Base-by-base conservation (phyloP, 1,139 yeast species). In the Nakaseomyces delphensis region DNA sequence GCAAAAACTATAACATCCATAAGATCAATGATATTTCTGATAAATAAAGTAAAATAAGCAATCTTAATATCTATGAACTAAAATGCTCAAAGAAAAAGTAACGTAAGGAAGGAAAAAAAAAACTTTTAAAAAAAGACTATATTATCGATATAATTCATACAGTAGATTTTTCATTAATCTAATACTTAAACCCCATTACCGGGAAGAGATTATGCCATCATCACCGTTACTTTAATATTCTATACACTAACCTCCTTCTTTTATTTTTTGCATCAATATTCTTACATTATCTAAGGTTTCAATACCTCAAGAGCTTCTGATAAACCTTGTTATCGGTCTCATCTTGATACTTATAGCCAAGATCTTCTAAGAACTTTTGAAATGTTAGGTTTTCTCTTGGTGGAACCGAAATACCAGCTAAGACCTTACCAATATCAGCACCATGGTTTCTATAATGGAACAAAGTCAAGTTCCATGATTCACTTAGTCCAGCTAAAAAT, bases 371-470 rank as follows among this genome's bases (percentile, higher is more conserved):
- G 64, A 86, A 85, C 19, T 68, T 66, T 51, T 80, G 77, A 60
- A 89, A 82, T 35, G 72, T 75, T 25, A 67, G 77, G 38, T 69
- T 67, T 33, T 91, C 86, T 28, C 72, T 73, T 36, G 76, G 75
- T 3, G 97, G 96, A 23, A 89, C 86, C 36, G 79, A 79, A 47
- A 93, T 74, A 25, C 95, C 99, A 43, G 95, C 91, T 51, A 91
- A 70, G 0, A 91, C 85, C 62, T 86, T 86, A 36, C 95, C 97
- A 39, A 91, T 76, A 62, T 91, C 98, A 44, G 91, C 83, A 25
- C 99, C 99, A 55, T 87, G 94, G 66, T 91, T 89, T 71, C 99
- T 79, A 66, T 91, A 91, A 63, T 91, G 96, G 77, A 91, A 91
- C 54, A 91, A 68, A 3, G 96, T 83, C 47, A 93, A 77, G 60